Base-by-base conservation (phyloP, 306 rosid species). In the Datisca glomerata region DNA sequence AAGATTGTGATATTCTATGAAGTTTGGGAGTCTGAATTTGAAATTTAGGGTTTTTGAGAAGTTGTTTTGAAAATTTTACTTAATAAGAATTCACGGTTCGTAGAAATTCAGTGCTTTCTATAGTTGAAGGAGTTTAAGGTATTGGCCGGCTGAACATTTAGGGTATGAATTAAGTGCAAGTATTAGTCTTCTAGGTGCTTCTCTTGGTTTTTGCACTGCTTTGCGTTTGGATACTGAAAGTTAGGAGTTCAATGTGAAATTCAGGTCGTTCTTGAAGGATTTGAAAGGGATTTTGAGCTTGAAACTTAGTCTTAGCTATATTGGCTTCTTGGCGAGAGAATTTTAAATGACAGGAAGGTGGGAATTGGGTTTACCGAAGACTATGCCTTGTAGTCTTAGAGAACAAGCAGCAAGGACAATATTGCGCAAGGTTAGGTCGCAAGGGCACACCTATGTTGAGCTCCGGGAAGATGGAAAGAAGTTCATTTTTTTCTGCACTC, bases 371-470 rank as follows among this genome's bases (percentile, higher is more conserved):
- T 53, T 44, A 56, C 69, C 76, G 0, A 78, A 45, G 64, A 27
- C 53, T 2, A 56, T 22, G 55, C 49, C 54, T 19, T 49, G 63
- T 42, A 65, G 58, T 65, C 70, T 67, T 31, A 75, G 56, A 51
- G 89, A 82, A 61, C 78, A 74, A 45, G 73, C 76, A 2, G 82
- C 81, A 6, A 74, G 76, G 41, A 76, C 57, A 39, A 79, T 87
- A 58, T 78, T 87, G 6, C 78, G 69, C 21, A 72, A 25, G 40
- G 87, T 87, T 50, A 71, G 97, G 64, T 65, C 85, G 13, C 82
- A 65, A 49, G 97, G 97, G 45, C 97, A 87, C 51, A 57, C 82
- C 1, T 87, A 79, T 16, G 74, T 87, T 11, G 97, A 87, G 59
- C 54, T 87, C 14, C 81, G 97, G 7, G 82, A 76, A 58, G 74